These are phyloP conservation scores for Penicillium roqueforti DNA, from an alignment of 495 filamentous ascomycete genomes.

Conservation along the genomic window DNA sequence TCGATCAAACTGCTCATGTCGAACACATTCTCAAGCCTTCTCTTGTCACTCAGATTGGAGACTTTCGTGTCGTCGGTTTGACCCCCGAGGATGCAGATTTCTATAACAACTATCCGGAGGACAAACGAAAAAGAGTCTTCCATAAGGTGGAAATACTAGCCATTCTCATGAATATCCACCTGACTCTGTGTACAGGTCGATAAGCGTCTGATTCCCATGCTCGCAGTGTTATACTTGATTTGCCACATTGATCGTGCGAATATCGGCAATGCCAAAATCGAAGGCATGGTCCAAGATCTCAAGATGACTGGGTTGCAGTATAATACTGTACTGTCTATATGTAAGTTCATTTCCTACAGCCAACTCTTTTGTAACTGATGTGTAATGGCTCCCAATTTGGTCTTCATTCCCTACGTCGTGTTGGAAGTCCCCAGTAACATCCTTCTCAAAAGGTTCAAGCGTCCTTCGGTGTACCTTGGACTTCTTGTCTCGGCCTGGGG, in stretches of 20 bases:
- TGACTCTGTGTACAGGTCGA: slow-evolving; percentile 16
- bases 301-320: slow-evolving; percentile 16
- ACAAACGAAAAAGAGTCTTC: slow-evolving; percentile 7
- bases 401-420: slow-evolving; percentile 36
- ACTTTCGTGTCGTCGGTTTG: slow-evolving; percentile 12
- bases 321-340: slow-evolving; percentile 34
- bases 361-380: too few species aligned
- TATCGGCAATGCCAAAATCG: slow-evolving; percentile 41
- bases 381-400: too few species aligned
- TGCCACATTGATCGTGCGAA: slow-evolving; percentile 54
- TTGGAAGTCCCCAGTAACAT: slow-evolving; percentile 27
- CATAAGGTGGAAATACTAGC: background rate
- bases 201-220: slow-evolving; percentile 28
- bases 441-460: slow-evolving; percentile 15
- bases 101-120: slow-evolving; percentile 2
- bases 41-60: slow-evolving; percentile 6
- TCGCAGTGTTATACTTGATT: slow-evolving; percentile 43
- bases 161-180: background rate
- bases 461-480: slow-evolving; percentile 17
- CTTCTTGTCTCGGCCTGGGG: slow-evolving; percentile 35
- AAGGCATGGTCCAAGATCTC: slow-evolving; percentile 12
- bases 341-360: background rate
- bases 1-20: slow-evolving; percentile 9
- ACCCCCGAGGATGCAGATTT: slow-evolving; percentile 10
- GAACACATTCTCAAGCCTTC: slow-evolving; percentile 12